Evolutionary conservation across 768 basidiomycete genomes (phyloP), one percentile per base, ranked within the genome.

Genomic region (Podaxis sp.): DNA sequence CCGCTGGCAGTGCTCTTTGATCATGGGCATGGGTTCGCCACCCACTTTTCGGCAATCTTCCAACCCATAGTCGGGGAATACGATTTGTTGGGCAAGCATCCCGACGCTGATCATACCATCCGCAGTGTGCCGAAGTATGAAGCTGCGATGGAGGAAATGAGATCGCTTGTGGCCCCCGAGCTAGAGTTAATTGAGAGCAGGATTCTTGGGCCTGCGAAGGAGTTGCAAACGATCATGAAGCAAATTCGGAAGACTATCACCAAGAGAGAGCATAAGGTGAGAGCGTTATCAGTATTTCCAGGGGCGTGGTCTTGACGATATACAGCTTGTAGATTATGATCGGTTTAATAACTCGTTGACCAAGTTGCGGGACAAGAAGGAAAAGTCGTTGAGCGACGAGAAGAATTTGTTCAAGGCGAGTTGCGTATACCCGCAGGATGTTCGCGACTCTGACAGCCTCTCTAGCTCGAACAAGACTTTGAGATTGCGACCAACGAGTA

Each of bases 301-400:
- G 59, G 55, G 57, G 30, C 59, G 11, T 57, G 38, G 7, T 44
- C 5, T 42, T 51, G 33, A 64, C 39, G 28, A 4, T 57, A 7
- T 52, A 9, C 63, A 93, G 92, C 82, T 98, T 63, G 80, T 90
- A 26, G 97, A 99, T 76, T 99, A 88, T 68, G 97, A 99, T 78
- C 90, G 97, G 55, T 92, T 87, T 82, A 99, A 98, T 75, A 98
- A 97, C 70, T 93, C 94, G 19, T 78, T 98, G 67, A 95, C 89
- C 62, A 99, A 99, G 76, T 80, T 99, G 63, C 83, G 97, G 63
- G 96, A 99, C 74, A 99, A 99, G 85, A 96, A 98, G 77, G 96
- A 99, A 72, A 99, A 98, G 78, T 88, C 92, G 19, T 77, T 99
- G 66, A 93, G 80, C 68, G 96, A 99, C 69, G 96, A 99, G 82